Evolutionary conservation across 2,329 filamentous ascomycete genomes (phyloP), one percentile per base, ranked within the genome.

Genomic region (Hypoxylon sp.): DNA sequence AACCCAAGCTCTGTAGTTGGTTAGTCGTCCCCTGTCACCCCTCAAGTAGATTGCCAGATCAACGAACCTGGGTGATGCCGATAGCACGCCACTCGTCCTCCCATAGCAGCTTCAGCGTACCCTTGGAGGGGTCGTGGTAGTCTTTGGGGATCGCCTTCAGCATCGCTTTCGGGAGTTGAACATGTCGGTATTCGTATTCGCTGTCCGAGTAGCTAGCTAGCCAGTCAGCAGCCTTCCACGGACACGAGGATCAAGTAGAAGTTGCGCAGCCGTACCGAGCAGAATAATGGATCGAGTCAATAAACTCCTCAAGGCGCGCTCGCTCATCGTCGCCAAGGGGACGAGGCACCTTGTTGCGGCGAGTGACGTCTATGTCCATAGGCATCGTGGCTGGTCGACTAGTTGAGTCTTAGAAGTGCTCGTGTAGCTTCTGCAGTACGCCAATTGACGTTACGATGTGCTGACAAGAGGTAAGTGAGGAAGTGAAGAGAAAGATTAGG

Each of bases 11-110:
- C 93, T 98, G 73, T 46, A 40, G 10, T 18, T 40, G 37, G 47
- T 67, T 33, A 66, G 62, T 18, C 37, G 48, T 50, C 53, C 24
- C 17, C 45, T 40, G 23, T 51, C n/a, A 26, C 31, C 37, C 33
- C 27, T 15, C 18, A 33, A 15, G 41, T 29, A 23, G 8, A 27
- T 48, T 23, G 31, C 18, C 9, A n/a, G 29, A 31, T 31, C 10
- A 20, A 63, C 82, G 43, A 79, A 96, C 92, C 88, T 97, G 94
- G 66, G 95, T 99, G 74, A 99, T 99, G 47, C 95, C 95, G 72
- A 99, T 83, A 29, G 90, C 92, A 77, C 95, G 88, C 95, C 95
- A 99, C 79, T 99, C 95, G 66, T 98, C 94, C 76, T 99, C 95
- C 93, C 94, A 97, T 60, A 99, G 79, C 67, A 99, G 80, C 81